Evolutionary conservation across 352 stramenopile species (phyloP).

Genomic region (Phytophthora colocasiae): DNA sequence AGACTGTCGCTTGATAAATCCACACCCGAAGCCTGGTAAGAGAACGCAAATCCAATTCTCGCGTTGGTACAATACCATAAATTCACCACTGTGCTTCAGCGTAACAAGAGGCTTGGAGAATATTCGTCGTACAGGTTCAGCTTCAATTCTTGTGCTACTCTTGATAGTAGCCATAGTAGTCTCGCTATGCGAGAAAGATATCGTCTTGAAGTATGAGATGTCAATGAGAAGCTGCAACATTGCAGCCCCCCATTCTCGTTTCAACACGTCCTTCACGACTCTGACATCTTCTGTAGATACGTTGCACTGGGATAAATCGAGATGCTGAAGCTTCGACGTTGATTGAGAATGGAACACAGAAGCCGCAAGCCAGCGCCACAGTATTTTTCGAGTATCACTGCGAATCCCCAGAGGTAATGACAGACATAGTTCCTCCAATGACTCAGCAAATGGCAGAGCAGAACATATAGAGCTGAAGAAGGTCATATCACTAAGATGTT

Average conservation of each 20-base stretch:
- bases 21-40: slow-evolving; percentile 26
- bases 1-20: slow-evolving; percentile 22
- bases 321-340: slow-evolving; percentile 7
- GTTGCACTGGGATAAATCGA: slow-evolving; percentile 25
- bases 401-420: slow-evolving; percentile 7
- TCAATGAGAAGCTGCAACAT: slow-evolving; percentile 12
- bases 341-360: slow-evolving; percentile 31
- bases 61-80: slow-evolving; percentile 10
- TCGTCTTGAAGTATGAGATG: neutral
- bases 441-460: slow-evolving; percentile 15
- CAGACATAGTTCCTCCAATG: slow-evolving; percentile 15
- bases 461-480: slow-evolving; percentile 24
- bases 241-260: slow-evolving; percentile 18
- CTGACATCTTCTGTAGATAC: slow-evolving; percentile 21
- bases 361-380: slow-evolving; percentile 33
- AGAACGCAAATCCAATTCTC: slow-evolving; percentile 32
- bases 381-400: neutral
- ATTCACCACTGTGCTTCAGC: slow-evolving; percentile 10
- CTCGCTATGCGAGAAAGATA: neutral
- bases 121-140: slow-evolving; percentile 18
- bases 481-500: slow-evolving; percentile 2
- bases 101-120: slow-evolving; percentile 21
- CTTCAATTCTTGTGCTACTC: slow-evolving; percentile 21
- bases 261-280: slow-evolving; percentile 4
- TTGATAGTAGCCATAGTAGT: slow-evolving; percentile 15